A percentile compares a stretch with the other conserved stretches of the same genome.
phyloP scores from a whole-genome alignment of 495 filamentous ascomycete species.

The Penicillium tannophilum region DNA sequence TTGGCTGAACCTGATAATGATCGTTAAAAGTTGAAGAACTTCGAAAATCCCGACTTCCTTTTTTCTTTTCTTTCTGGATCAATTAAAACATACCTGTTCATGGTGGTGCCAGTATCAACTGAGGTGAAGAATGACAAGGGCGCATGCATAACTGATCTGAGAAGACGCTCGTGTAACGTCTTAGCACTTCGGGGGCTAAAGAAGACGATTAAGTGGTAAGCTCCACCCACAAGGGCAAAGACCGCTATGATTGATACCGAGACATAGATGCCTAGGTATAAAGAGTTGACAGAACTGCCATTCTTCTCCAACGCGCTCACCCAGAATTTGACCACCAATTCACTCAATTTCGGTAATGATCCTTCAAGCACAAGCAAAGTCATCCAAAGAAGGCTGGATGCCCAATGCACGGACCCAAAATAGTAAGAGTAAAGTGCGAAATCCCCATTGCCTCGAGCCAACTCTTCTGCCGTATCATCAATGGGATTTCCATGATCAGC shows the following conservation, averaged over 20 bases:
- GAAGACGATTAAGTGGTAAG: constrained; percentile 4
- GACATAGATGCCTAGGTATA: constrained; percentile 6
- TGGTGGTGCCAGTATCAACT: constrained; percentile 9
- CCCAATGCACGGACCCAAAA: constrained; percentile 8
- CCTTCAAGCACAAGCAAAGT: background rate
- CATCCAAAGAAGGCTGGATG: background rate
- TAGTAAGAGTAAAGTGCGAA: constrained; percentile 8
- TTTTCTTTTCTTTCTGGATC: background rate
- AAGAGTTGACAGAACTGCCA: constrained; percentile 1
- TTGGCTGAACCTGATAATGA: constrained; percentile 16
- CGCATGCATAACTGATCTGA: constrained; percentile 7
- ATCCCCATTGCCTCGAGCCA: constrained; percentile 3
- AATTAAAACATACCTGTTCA: constrained; percentile 6
- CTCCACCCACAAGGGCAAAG: background rate
- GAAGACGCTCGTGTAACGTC: background rate
- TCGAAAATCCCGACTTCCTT: no score
- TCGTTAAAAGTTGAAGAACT: background rate
- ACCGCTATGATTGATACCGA: background rate
- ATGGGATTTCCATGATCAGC: background rate
- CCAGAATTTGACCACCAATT: constrained; percentile 5
- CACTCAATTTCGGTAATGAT: background rate
- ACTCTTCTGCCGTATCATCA: background rate
- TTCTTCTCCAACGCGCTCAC: background rate
- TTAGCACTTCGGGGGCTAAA: background rate
- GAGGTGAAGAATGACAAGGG: constrained; percentile 15